Evolutionary conservation across 208 protist genomes (phyloP), one percentile per base, ranked within the genome.

Genomic region (Acanthamoeba divionensis): DNA sequence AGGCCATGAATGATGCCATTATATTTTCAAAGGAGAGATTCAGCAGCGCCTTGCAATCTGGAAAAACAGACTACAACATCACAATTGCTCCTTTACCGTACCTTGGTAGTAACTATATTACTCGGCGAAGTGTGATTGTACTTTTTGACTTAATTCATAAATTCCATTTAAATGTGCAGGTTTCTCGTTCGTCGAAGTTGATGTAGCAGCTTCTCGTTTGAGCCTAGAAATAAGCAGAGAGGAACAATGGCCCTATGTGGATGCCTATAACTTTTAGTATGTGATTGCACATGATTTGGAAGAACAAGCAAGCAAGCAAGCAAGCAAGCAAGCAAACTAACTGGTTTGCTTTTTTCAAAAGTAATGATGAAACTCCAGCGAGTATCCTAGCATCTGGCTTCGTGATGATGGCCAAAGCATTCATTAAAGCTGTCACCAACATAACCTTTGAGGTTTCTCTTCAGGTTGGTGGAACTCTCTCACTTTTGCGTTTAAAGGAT

Each of bases 371-470:
- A n/a, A 24, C 13, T 3, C 57, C 69, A 24, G 57, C 41, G 0
- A 48, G 57, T 12, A 26, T 55, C 12, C 47, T 41, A 9, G 26
- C 57, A 60, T 0, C 69, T 8, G 69, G 69, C 24, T 60, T 80
- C 69, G 57, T 80, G 47, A 3, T 55, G 21, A 80, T 80, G 69
- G 33, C 69, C 69, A 55, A 54, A n/a, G 69, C 69, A 21, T 80
- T 41, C 47, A 41, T 80, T 24, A 48, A n/a, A 12, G 69, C 69
- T 26, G 41, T 24, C 45, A 26, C 21, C 15, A 80, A 80, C 69
- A 9, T 21, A 4, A 41, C 21, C 21, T n/a, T 80, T 33, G 2
- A 21, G 9, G 33, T 29, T 18, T 13, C 57, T 6, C 38, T 80
- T 2, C 69, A 80, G 69, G 69, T 80, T 41, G n/a, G 52, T 24